These are phyloP conservation scores for Astrothelium macrocarpum DNA, from an alignment of 495 filamentous ascomycete species.

Conservation along the genomic window DNA sequence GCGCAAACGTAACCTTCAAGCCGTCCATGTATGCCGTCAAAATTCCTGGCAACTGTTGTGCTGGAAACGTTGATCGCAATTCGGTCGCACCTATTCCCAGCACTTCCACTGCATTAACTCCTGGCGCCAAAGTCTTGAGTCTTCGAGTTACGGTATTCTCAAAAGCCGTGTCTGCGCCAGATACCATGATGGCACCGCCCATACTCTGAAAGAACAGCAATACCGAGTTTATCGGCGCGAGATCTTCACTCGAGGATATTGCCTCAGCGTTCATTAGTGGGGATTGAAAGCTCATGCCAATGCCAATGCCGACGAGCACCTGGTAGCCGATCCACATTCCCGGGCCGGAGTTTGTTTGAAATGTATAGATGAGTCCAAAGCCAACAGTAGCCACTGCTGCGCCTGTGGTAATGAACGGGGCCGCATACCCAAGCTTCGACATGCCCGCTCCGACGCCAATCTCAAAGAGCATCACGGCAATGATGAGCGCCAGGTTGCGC, in stretches of 20 bases:
- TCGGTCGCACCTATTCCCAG: not conserved
- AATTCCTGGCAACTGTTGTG: slow-evolving; percentile 40
- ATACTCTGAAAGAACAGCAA: not conserved
- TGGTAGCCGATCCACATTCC: slow-evolving; percentile 13
- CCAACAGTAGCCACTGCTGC: slow-evolving; percentile 17
- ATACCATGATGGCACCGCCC: slow-evolving; percentile 4
- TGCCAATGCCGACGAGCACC: slow-evolving; percentile 7
- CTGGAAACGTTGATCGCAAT: not conserved
- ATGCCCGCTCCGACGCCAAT: slow-evolving; percentile 8
- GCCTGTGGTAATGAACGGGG: slow-evolving; percentile 15
- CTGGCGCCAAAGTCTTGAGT: not conserved
- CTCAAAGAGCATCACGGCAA: slow-evolving; percentile 6
- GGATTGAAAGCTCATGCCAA: slow-evolving; percentile 2
- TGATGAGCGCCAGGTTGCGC: slow-evolving; percentile 17
- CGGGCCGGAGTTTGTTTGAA: slow-evolving; percentile 7
- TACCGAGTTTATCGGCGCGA: not conserved
- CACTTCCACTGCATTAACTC: not conserved
- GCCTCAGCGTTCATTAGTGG: not conserved
- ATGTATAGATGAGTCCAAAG: slow-evolving; percentile 17
- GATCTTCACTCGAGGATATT: not conserved
- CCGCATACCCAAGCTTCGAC: not conserved
- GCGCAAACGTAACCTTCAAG: slow-evolving; percentile 39
- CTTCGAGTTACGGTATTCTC: not conserved
- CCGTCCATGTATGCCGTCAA: slow-evolving; percentile 50
- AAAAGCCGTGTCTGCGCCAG: slow-evolving; percentile 4